Evolutionary conservation across 306 rosid genomes (phyloP), one percentile per base, ranked within the genome.

Genomic region (Erythrophleum fordii): DNA sequence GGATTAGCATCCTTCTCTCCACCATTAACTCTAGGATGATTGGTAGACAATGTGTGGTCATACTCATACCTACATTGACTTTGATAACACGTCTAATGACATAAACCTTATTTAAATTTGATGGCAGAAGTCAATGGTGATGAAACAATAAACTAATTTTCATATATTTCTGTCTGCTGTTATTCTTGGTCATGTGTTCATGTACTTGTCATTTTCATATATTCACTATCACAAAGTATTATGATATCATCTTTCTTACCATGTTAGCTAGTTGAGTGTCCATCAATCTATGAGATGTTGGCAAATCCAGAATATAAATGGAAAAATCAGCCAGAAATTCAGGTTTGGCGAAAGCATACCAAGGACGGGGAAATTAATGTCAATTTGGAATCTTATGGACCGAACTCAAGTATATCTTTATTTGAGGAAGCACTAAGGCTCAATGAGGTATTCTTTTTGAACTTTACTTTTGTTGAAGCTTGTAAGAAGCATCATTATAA

Each of bases 261-360:
- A n/a, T 61, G 55, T 78, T 73, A 92, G 98, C 81, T 95, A 87
- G 91, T 95, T 35, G 98, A 90, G 85, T 95, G 98, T 83, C 98
- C 97, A 76, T 92, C 98, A 52, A 85, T 95, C 83, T 95, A 95
- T 79, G 98, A 95, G 87, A 91, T 95, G 98, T 72, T 95, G 92
- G 81, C 92, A 56, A 95, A 90, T 90, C 95, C 97, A 39, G 83
- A 86, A 55, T 92, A 85, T 89, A 82, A 84, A 8, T 95, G 98
- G 98, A 85, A 87, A 81, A 89, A 73, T 67, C 82, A 71, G 67
- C 98, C 98, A 26, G 86, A 87, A 86, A 91, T 95, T 89, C 87
- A 65, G 48, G 97, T 95, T 76, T 95, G 98, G 98, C 85, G 86
- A 78, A 92, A 90, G 83, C 88, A 72, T 68, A 59, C 86, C 13